Conservation (phyloP, 805 yeast genomes). For the Ascoidea tarda region DNA sequence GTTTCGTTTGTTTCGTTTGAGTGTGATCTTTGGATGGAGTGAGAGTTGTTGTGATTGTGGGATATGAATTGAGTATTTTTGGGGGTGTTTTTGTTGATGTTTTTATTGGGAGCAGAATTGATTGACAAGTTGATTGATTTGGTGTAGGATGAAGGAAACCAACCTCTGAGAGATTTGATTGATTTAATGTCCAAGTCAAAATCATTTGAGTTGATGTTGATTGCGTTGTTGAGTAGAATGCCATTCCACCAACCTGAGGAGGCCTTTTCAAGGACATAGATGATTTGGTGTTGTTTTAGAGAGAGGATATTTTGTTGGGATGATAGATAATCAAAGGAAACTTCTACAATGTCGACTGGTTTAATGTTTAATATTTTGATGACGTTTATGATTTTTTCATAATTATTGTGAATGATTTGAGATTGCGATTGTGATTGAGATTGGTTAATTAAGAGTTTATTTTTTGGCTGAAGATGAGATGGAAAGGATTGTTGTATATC, state of each 20-base stretch:
- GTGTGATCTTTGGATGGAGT: neutral
- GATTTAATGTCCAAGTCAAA: too few relatives aligned
- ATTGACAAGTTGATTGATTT: slow-evolving; percentile 18
- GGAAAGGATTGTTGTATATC: too few relatives aligned
- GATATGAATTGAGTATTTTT: neutral
- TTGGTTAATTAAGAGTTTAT: neutral
- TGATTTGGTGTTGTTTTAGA: slow-evolving; percentile 48
- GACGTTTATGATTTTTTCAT: neutral
- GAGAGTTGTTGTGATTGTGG: neutral
- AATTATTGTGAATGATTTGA: neutral
- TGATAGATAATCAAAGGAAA: slow-evolving; percentile 39
- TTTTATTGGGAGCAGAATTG: neutral
- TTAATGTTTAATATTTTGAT: slow-evolving; percentile 6
- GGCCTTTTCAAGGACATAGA: slow-evolving; percentile 53
- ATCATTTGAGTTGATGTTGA: neutral
- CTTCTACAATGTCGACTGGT: slow-evolving; percentile 45
- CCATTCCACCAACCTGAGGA: slow-evolving; percentile 88
- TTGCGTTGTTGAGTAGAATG: slow-evolving; percentile 26
- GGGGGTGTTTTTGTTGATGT: neutral
- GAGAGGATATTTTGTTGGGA: slow-evolving; percentile 33
- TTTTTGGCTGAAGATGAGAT: too few relatives aligned
- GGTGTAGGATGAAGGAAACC: slow-evolving; percentile 69
- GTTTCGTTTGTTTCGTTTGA: neutral
- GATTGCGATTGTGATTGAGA: neutral
- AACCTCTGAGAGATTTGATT: slow-evolving; percentile 35